A percentile compares a stretch with the other conserved stretches of the same genome.
These are phyloP conservation scores for Penicillium sclerotigenum DNA, from an alignment of 2,329 filamentous ascomycete genomes.

Conservation along the genomic window DNA sequence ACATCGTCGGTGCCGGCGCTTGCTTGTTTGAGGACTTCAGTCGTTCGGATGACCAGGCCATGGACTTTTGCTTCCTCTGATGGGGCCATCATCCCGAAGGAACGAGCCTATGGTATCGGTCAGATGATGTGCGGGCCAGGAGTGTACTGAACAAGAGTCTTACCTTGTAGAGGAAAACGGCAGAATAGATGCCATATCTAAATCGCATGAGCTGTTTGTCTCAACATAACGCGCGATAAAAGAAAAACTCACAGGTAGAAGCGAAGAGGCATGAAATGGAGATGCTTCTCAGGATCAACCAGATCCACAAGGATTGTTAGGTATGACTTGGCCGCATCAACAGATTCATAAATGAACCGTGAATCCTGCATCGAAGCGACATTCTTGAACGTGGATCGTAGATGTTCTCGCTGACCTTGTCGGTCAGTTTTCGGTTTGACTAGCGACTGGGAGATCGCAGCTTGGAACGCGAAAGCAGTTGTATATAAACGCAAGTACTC, in stretches of 20 bases:
- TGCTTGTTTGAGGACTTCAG: conserved; percentile 57
- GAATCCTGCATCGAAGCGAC: conserved; percentile 61
- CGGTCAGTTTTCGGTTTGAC: conserved; percentile 40
- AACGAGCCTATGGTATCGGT: conserved; percentile 45
- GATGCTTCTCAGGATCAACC: conserved; percentile 56
- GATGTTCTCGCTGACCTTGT: conserved; percentile 38
- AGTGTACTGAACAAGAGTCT: neutral
- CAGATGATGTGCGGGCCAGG: neutral
- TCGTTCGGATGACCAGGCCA: conserved; percentile 57
- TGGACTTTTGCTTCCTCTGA: conserved; percentile 56
- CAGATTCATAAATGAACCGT: conserved; percentile 64
- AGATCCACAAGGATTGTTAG: conserved; percentile 59
- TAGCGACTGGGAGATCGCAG: conserved; percentile 57
- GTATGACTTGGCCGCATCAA: conserved; percentile 62
- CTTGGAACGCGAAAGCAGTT: conserved; percentile 73
- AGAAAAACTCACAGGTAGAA: conserved; percentile 53
- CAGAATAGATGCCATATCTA: conserved; percentile 57
- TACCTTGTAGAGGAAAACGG: conserved; percentile 64
- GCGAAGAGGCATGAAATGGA: conserved; percentile 63
- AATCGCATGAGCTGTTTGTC: conserved; percentile 11
- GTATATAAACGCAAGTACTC: conserved; percentile 71
- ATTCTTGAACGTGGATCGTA: conserved; percentile 50
- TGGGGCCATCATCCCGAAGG: conserved; percentile 57
- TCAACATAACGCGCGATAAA: neutral
- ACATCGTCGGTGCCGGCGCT: conserved; percentile 58